These are phyloP conservation scores for Cercis canadensis DNA, from an alignment of 306 rosid species.

Conservation along the genomic window DNA sequence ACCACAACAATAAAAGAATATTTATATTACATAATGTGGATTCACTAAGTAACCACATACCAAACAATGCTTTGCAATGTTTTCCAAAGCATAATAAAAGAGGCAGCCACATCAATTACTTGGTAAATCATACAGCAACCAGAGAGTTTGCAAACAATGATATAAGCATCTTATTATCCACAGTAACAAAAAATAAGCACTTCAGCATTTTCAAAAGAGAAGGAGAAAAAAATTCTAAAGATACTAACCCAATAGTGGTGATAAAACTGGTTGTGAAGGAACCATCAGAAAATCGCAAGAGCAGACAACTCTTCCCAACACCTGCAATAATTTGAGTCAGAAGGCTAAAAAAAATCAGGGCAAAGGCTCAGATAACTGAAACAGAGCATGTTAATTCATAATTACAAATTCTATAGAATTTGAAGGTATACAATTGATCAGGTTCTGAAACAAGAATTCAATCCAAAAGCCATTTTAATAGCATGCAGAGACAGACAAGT, in stretches of 20 bases:
- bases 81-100: slow-evolving; percentile 30
- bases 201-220: slow-evolving; percentile 2
- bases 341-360: slow-evolving; percentile 13
- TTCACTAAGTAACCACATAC: slow-evolving; percentile 11
- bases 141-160: background rate
- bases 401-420: background rate
- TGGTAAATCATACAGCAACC: background rate
- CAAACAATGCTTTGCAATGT: slow-evolving; percentile 3
- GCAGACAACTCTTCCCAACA: slow-evolving; percentile 88
- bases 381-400: background rate
- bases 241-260: slow-evolving; percentile 84
- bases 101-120: background rate
- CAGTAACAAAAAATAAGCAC: background rate
- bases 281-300: slow-evolving; percentile 87
- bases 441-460: background rate
- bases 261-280: slow-evolving; percentile 84
- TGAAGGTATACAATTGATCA: background rate
- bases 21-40: background rate
- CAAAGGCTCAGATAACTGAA: slow-evolving; percentile 16
- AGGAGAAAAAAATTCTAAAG: background rate
- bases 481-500: background rate
- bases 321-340: slow-evolving; percentile 52
- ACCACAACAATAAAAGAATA: slow-evolving; percentile 14
- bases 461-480: background rate
- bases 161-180: slow-evolving; percentile 12